Evolutionary conservation across 1,139 yeast species (phyloP), one percentile per base, ranked within the genome.

Genomic region (Yamadazyma sp.): DNA sequence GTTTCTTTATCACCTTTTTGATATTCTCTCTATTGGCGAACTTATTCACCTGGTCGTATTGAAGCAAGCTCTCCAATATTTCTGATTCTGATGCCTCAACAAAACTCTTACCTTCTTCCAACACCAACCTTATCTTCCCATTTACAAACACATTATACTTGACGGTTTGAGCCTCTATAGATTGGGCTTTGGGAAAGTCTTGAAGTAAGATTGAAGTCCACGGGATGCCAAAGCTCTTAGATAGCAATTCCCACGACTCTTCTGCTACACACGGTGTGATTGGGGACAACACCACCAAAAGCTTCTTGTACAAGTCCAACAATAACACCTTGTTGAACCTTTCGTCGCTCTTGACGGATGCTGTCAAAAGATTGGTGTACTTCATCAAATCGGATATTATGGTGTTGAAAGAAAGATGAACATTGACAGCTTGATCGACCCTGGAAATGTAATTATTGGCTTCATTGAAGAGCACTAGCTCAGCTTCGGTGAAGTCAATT

Each of bases 371-470:
- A 48, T 82, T 82, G 1, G 96, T 84, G 38, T 84, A 61, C 52
- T 89, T 92, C 96, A 89, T 92, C 54, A 81, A 84, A 54, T 88
- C 95, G 0, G 97, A 86, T 22, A 92, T 76, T 5, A 88, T 80
- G 0, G 97, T 90, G 58, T 92, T 92, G 56, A 90, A 67, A 0
- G 92, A 73, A 31, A 85, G 62, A 1, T 78, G 73, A 1, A 64
- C 68, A 24, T 73, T 79, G 39, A 87, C 75, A 0, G 96, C 78
- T 3, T 65, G 67, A 8, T 84, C 74, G 9, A 87, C 70, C 6
- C 73, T 66, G 18, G 55, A 56, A 16, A 83, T 53, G 35, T 72
- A 69, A n/a, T 47, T 54, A 49, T 80, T 86, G 0, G 76, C 61
- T 14, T 72, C 76, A 45, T 82, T 83, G 65, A 80, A 84, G 20